These are phyloP conservation scores for Penstemon davidsonii DNA, from an alignment of 257 asterid species.

Conservation along the genomic window DNA sequence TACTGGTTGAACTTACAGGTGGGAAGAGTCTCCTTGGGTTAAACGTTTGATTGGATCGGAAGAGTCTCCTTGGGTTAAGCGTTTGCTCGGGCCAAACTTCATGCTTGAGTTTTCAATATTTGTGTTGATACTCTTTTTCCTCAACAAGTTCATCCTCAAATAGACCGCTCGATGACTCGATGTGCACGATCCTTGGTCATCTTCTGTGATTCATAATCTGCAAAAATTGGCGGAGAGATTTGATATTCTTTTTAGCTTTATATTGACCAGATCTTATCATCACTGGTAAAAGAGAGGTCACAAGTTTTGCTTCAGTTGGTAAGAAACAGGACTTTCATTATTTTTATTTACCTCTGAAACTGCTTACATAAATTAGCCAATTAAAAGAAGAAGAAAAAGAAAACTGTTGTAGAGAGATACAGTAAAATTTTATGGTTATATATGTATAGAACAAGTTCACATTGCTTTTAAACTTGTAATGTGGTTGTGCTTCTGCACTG, in stretches of 20 bases:
- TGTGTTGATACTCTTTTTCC: constrained; percentile 49
- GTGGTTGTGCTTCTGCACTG: background rate
- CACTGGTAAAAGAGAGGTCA: background rate
- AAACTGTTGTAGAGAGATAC: background rate
- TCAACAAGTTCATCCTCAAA: constrained; percentile 46
- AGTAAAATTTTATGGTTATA: background rate
- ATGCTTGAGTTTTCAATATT: constrained; percentile 57
- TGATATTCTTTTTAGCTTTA: background rate
- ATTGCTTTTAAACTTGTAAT: background rate
- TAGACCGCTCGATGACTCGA: constrained; percentile 13
- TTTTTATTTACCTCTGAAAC: background rate
- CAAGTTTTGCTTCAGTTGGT: background rate
- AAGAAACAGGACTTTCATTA: background rate
- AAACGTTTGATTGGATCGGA: constrained; percentile 51
- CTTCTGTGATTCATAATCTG: background rate
- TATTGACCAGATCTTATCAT: constrained; percentile 1
- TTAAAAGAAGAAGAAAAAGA: too few relatives aligned
- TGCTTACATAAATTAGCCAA: background rate
- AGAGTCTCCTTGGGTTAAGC: constrained; percentile 40
- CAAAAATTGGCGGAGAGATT: background rate
- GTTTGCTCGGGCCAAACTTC: constrained; percentile 39
- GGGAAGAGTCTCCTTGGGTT: constrained; percentile 44
- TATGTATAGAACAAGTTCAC: background rate
- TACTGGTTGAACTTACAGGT: constrained; percentile 99
- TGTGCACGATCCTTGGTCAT: background rate